phyloP scores from a whole-genome alignment of 495 filamentous ascomycete species.

The Hyaloscypha variabilis region DNA sequence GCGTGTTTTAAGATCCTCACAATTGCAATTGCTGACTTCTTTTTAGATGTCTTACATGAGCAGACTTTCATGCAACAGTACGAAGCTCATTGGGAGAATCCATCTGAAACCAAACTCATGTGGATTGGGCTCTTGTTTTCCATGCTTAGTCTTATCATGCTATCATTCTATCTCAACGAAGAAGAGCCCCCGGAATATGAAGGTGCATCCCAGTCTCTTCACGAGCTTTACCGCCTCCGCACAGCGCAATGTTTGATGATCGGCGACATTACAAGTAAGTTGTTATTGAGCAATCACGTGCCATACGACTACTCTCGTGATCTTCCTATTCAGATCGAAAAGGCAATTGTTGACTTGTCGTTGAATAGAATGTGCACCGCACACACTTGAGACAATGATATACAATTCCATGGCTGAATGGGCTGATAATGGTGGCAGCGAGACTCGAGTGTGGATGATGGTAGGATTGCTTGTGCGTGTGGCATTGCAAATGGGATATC shows the following conservation, averaged over 20 bases:
- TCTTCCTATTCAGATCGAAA: too few relatives aligned
- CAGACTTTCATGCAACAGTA: conserved; percentile 33
- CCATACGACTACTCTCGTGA: too few relatives aligned
- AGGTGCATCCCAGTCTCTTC: conserved; percentile 44
- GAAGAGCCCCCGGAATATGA: conserved; percentile 72
- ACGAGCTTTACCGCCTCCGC: conserved; percentile 19
- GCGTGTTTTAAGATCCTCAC: not conserved
- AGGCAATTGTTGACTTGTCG: too few relatives aligned
- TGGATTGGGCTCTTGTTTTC: conserved; percentile 47
- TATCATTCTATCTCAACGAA: conserved; percentile 62
- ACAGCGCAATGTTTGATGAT: conserved; percentile 38
- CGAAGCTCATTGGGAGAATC: conserved; percentile 26
- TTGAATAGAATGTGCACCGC: conserved; percentile 31
- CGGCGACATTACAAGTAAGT: conserved; percentile 52
- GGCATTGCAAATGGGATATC: conserved; percentile 45
- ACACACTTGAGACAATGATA: conserved; percentile 41
- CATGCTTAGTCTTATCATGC: conserved; percentile 69
- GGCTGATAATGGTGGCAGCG: conserved; percentile 28
- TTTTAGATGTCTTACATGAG: conserved; percentile 30
- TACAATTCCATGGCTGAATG: conserved; percentile 36
- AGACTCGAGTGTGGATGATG: conserved; percentile 38
- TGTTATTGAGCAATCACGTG: too few relatives aligned
- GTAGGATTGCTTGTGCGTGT: conserved; percentile 39
- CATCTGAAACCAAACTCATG: conserved; percentile 25
- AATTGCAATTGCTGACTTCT: not conserved